Conservation (phyloP, 2,329 filamentous ascomycete genomes). For the Fusarium algeriense region DNA sequence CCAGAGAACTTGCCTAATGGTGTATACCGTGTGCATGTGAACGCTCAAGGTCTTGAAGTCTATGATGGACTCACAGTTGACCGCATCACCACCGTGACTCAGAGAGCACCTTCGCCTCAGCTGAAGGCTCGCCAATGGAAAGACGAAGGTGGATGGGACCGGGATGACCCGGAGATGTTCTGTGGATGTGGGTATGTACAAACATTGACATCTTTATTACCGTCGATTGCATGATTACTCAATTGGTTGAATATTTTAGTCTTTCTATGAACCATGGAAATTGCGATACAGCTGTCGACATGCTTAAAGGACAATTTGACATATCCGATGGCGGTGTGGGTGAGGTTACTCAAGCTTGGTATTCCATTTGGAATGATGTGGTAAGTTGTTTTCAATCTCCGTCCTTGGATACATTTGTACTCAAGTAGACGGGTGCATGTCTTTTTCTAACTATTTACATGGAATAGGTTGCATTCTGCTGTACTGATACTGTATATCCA, state of each 20-base stretch:
- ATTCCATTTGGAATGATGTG: not conserved
- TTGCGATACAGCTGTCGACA: not conserved
- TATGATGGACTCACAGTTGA: not conserved
- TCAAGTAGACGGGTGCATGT: not conserved
- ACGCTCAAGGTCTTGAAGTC: not conserved
- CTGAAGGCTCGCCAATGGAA: not conserved
- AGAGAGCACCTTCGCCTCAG: not conserved
- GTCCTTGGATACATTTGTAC: not conserved
- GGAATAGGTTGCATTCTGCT: not conserved
- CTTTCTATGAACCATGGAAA: not conserved
- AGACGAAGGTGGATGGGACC: constrained; percentile 1
- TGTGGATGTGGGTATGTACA: constrained; percentile 2
- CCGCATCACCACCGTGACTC: not conserved
- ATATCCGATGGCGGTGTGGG: not conserved
- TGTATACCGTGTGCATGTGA: not conserved
- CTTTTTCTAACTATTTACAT: not conserved
- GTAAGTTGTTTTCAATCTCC: not conserved
- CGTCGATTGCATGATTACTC: not conserved
- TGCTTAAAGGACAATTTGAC: not conserved
- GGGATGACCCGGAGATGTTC: not conserved
- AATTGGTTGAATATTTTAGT: not conserved
- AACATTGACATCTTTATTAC: not conserved
- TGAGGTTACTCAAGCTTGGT: not conserved
- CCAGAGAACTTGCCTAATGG: not conserved
- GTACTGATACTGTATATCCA: not conserved